Evolutionary conservation across 2,329 filamentous ascomycete genomes (phyloP).

Genomic region (Xylaria sp.): DNA sequence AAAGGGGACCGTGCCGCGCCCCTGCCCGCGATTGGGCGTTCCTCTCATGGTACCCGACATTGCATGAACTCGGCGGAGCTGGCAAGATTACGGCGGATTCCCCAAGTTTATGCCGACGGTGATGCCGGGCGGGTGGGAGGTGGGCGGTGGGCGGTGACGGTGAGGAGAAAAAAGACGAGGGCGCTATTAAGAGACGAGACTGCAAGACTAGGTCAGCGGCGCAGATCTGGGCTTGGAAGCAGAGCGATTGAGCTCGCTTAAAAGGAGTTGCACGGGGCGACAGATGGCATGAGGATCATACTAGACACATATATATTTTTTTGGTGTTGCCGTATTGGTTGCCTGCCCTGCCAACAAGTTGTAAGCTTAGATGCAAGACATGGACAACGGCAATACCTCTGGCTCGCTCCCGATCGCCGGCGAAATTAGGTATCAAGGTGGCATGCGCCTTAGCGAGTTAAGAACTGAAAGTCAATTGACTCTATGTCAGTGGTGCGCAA

Average conservation of each 20-base stretch:
- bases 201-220: background rate
- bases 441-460: slow-evolving; percentile 14
- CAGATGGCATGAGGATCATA: slow-evolving; percentile 31
- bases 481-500: background rate
- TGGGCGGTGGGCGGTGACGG: background rate
- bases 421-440: slow-evolving; percentile 16
- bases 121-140: background rate
- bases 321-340: slow-evolving; percentile 2
- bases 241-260: background rate
- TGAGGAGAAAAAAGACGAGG: slow-evolving; percentile 5
- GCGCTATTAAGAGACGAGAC: background rate
- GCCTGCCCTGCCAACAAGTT: slow-evolving; percentile 1
- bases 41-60: slow-evolving; percentile 75
- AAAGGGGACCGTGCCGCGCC: slow-evolving; percentile 67
- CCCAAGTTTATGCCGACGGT: slow-evolving; percentile 24
- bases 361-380: background rate
- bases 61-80: slow-evolving; percentile 48
- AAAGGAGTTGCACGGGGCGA: slow-evolving; percentile 1
- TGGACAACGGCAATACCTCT: background rate
- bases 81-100: slow-evolving; percentile 37
- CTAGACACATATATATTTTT: slow-evolving; percentile 16
- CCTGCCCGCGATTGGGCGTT: slow-evolving; percentile 72
- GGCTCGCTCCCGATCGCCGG: background rate
- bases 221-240: background rate
- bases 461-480: slow-evolving; percentile 2